These are phyloP conservation scores for Thelonectria olida DNA, from an alignment of 2,329 filamentous ascomycete species.

Conservation along the genomic window DNA sequence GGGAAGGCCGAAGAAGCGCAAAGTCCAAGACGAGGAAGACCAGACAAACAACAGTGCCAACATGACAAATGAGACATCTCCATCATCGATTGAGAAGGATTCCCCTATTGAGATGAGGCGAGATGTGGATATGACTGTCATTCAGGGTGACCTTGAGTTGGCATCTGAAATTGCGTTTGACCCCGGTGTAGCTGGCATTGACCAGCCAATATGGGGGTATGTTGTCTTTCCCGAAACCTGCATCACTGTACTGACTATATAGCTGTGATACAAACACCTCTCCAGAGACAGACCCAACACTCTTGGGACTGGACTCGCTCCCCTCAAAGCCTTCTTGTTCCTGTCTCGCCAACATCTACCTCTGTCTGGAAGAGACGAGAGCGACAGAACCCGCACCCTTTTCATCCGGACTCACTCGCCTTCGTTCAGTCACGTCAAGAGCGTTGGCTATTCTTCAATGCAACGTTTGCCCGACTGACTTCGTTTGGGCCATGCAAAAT, in stretches of 20 bases:
- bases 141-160: slow-evolving; percentile 15
- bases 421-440: slow-evolving; percentile 28
- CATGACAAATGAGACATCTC: slow-evolving; percentile 14
- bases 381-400: slow-evolving; percentile 31
- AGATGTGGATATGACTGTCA: slow-evolving; percentile 10
- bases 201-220: slow-evolving; percentile 28
- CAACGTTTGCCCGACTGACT: slow-evolving; percentile 33
- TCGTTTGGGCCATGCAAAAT: slow-evolving; percentile 41
- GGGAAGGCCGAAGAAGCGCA: slow-evolving; percentile 40
- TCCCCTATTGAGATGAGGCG: slow-evolving; percentile 16
- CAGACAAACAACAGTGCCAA: slow-evolving; percentile 7
- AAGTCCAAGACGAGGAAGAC: slow-evolving; percentile 14
- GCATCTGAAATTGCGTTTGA: slow-evolving; percentile 26
- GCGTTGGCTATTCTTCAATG: slow-evolving; percentile 32
- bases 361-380: slow-evolving; percentile 37
- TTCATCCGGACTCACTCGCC: slow-evolving; percentile 23
- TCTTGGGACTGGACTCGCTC: slow-evolving; percentile 15
- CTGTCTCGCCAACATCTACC: slow-evolving; percentile 36
- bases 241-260: slow-evolving; percentile 19
- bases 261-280: slow-evolving; percentile 31
- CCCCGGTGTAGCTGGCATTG: background rate
- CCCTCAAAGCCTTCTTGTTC: slow-evolving; percentile 30
- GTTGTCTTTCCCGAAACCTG: background rate
- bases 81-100: slow-evolving; percentile 18
- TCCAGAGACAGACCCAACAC: slow-evolving; percentile 8